These are phyloP conservation scores for Cerioporus squamosus DNA, from an alignment of 1,284 basidiomycete genomes.

Conservation along the genomic window DNA sequence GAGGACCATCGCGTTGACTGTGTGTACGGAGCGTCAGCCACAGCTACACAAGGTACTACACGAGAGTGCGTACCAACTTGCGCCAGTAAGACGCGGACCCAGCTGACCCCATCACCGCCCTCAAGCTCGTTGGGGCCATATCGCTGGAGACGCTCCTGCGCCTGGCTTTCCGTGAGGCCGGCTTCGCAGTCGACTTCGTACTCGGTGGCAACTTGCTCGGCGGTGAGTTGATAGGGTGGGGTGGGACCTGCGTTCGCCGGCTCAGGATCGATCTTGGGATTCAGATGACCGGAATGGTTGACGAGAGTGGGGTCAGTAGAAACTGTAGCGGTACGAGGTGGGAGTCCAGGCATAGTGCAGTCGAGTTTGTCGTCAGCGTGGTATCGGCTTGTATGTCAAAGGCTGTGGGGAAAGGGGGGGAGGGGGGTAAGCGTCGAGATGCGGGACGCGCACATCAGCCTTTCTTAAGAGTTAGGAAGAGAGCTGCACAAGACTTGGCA, in stretches of 20 bases:
- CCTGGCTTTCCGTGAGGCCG: not conserved
- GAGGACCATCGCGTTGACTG: conserved; percentile 15
- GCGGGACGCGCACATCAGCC: too few relatives aligned
- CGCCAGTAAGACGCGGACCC: conserved; percentile 3
- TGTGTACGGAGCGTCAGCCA: not conserved
- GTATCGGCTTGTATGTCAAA: too few relatives aligned
- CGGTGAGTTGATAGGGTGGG: not conserved
- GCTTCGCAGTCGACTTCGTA: not conserved
- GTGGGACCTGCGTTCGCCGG: not conserved
- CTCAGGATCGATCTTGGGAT: not conserved
- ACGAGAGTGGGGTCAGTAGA: conserved; percentile 2
- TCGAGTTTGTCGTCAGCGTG: too few relatives aligned
- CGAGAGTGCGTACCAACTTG: conserved; percentile 2
- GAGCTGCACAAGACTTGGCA: too few relatives aligned
- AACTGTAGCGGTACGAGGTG: not conserved
- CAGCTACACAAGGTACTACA: not conserved
- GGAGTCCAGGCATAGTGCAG: conserved; percentile 2
- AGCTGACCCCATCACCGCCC: conserved; percentile 10
- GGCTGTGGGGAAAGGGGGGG: too few relatives aligned
- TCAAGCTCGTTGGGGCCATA: conserved; percentile 9
- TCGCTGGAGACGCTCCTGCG: conserved; percentile 1
- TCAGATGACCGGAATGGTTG: not conserved
- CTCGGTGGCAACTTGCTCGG: not conserved
- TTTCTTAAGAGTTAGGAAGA: too few relatives aligned
- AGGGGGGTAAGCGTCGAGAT: too few relatives aligned